Evolutionary conservation across 2,329 filamentous ascomycete species (phyloP), one percentile per base, ranked within the genome.

Genomic region (Trichoderma sp.): DNA sequence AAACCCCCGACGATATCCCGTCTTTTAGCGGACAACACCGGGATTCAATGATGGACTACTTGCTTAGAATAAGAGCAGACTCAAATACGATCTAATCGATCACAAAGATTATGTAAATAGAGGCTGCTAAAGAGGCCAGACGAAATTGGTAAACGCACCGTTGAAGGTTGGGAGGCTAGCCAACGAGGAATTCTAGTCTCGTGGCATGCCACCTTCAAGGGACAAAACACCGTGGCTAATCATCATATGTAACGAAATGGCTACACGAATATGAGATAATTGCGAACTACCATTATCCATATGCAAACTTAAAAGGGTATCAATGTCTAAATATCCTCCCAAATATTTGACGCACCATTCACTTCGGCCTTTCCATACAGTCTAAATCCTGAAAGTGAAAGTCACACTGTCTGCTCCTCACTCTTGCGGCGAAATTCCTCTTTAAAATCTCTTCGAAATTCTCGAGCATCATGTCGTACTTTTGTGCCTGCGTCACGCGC

Each of bases 371-470:
- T 30, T n/a, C 18, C 26, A 43, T 6, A 3, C 24, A 47, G n/a
- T 14, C 9, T 30, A 57, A 15, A 3, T n/a, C 15, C 28, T 14
- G 8, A 3, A 18, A n/a, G 36, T 1, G 1, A 21, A 1, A 26
- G 6, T 65, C 43, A 65, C 8, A 26, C 11, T 15, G 7, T 6
- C 34, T 68, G 12, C 2, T 60, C 65, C 8, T 47, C 53, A 24
- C 56, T 43, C 34, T 58, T 68, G 8, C 65, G 65, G 18, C 36
- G 65, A 5, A 68, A n/a, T 32, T 68, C 65, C 26, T 68, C 65
- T 26, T 26, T 60, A 6, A 68, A 68, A 32, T 68, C 65, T 12
- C n/a, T 68, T 24, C 53, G 53, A 47, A 68, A 68, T 15, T 60
- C 65, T 15, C 65, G 26, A 8, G 32, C 65, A 14, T 68, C 65